A percentile compares a stretch with the other conserved stretches of the same genome.
These are phyloP conservation scores for Paracamarosporium sp. DNA, from an alignment of 2,329 filamentous ascomycete species.

Conservation along the genomic window DNA sequence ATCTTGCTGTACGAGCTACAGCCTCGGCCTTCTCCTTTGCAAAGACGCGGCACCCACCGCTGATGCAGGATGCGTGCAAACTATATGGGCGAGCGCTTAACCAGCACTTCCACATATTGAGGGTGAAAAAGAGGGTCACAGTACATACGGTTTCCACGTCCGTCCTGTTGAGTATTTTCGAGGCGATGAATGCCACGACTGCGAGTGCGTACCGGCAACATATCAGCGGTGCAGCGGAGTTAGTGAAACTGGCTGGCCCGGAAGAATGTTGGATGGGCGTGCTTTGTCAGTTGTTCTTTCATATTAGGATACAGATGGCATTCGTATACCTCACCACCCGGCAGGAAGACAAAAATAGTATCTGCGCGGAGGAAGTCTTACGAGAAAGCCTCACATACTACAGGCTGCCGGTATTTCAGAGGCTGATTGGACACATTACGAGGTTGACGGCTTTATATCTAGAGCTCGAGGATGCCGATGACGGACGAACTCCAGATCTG, in stretches of 20 bases:
- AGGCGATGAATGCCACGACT: slow-evolving; percentile 39
- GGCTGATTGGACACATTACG: slow-evolving; percentile 29
- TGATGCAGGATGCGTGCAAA: slow-evolving; percentile 27
- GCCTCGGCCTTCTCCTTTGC: slow-evolving; percentile 34
- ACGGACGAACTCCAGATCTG: background rate
- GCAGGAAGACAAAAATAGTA: background rate
- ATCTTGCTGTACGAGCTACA: slow-evolving; percentile 34
- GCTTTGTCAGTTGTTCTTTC: slow-evolving; percentile 40
- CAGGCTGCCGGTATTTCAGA: slow-evolving; percentile 31
- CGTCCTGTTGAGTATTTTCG: slow-evolving; percentile 39
- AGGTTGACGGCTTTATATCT: slow-evolving; percentile 24
- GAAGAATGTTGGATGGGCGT: slow-evolving; percentile 32
- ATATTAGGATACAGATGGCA: slow-evolving; percentile 34
- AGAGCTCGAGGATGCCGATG: slow-evolving; percentile 1
- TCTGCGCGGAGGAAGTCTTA: slow-evolving; percentile 24
- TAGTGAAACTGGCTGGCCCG: slow-evolving; percentile 34
- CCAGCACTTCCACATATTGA: slow-evolving; percentile 24
- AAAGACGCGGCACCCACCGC: slow-evolving; percentile 24
- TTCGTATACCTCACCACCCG: slow-evolving; percentile 29
- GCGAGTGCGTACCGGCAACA: slow-evolving; percentile 36
- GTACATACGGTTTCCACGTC: slow-evolving; percentile 41
- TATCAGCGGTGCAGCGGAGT: slow-evolving; percentile 34
- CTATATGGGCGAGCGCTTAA: slow-evolving; percentile 37
- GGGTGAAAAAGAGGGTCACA: slow-evolving; percentile 22
- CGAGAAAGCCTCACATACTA: slow-evolving; percentile 28